These are phyloP conservation scores for Elsinoe perseae DNA, from an alignment of 2,329 filamentous ascomycete species.

Conservation along the genomic window DNA sequence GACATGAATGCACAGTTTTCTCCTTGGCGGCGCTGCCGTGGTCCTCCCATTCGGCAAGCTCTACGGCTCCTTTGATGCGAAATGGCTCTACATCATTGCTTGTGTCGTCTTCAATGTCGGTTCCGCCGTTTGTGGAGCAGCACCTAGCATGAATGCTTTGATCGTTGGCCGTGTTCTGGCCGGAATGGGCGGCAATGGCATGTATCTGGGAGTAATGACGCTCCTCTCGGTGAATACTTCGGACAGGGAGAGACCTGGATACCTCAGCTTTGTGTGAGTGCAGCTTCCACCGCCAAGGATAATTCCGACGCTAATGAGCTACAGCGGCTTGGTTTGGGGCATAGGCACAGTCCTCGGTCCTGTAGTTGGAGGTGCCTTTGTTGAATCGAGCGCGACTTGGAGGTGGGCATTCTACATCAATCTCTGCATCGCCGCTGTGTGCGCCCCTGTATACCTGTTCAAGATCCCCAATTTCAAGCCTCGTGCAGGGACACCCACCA, in stretches of 20 bases:
- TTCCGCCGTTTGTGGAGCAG: slow-evolving; percentile 28
- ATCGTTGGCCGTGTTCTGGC: slow-evolving; percentile 29
- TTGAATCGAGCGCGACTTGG: slow-evolving; percentile 25
- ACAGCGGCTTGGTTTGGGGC: slow-evolving; percentile 24
- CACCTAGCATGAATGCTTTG: slow-evolving; percentile 24
- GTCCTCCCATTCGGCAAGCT: slow-evolving; percentile 22
- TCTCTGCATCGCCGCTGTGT: slow-evolving; percentile 39
- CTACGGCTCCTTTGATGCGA: slow-evolving; percentile 25
- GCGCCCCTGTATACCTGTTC: slow-evolving; percentile 39
- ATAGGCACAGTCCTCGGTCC: slow-evolving; percentile 26
- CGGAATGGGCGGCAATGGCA: slow-evolving; percentile 28
- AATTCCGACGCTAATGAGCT: slow-evolving; percentile 16
- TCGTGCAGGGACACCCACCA: background rate
- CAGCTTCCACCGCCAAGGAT: background rate
- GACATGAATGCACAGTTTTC: background rate
- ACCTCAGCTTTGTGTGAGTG: slow-evolving; percentile 11
- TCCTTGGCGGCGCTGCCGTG: background rate
- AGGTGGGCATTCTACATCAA: slow-evolving; percentile 50
- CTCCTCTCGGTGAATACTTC: slow-evolving; percentile 20
- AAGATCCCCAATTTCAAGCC: slow-evolving; percentile 32
- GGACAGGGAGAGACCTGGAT: slow-evolving; percentile 19
- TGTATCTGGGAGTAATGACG: slow-evolving; percentile 26
- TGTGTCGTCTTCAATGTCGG: slow-evolving; percentile 26
- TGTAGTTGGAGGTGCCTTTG: slow-evolving; percentile 29
- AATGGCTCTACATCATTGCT: slow-evolving; percentile 24